Evolutionary conservation across 495 filamentous ascomycete genomes (phyloP).

Genomic region (Podospora pseudocomata): DNA sequence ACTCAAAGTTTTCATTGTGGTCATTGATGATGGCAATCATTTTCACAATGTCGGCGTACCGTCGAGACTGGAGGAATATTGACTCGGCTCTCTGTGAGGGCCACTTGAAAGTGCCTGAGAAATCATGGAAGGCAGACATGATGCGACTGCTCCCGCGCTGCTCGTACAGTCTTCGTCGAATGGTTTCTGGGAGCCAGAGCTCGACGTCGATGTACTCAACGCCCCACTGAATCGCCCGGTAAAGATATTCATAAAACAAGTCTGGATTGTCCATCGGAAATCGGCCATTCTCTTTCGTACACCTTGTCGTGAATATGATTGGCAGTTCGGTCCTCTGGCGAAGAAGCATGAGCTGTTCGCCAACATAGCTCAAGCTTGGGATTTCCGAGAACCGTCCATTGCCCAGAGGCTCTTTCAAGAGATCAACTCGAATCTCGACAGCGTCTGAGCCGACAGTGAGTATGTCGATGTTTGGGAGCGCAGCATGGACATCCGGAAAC

Average conservation of each 20-base stretch:
- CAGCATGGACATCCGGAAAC: constrained; percentile 78
- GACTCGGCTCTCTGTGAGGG: constrained; percentile 62
- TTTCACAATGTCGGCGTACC: constrained; percentile 80
- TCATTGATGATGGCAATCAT: constrained; percentile 80
- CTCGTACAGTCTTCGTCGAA: constrained; percentile 62
- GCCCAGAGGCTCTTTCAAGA: constrained; percentile 66
- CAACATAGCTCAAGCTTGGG: constrained; percentile 77
- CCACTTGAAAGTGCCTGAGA: constrained; percentile 80
- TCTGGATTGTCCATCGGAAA: constrained; percentile 77
- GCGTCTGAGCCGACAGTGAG: constrained; percentile 80
- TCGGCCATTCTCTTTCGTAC: constrained; percentile 72
- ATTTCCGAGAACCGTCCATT: constrained; percentile 56
- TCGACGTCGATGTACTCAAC: constrained; percentile 87
- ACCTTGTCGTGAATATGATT: constrained; percentile 81
- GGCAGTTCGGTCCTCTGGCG: constrained; percentile 79
- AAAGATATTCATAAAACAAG: constrained; percentile 72
- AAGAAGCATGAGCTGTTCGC: constrained; percentile 77
- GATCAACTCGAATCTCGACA: constrained; percentile 76
- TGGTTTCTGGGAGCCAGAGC: constrained; percentile 75
- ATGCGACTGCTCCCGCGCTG: constrained; percentile 71
- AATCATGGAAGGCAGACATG: constrained; percentile 85
- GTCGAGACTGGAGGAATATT: constrained; percentile 64
- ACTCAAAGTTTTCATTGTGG: constrained; percentile 78
- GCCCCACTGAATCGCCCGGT: constrained; percentile 77
- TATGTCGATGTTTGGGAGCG: constrained; percentile 80